phyloP scores from a whole-genome alignment of 177 flowering plant species.

The Telopea speciosissima region DNA sequence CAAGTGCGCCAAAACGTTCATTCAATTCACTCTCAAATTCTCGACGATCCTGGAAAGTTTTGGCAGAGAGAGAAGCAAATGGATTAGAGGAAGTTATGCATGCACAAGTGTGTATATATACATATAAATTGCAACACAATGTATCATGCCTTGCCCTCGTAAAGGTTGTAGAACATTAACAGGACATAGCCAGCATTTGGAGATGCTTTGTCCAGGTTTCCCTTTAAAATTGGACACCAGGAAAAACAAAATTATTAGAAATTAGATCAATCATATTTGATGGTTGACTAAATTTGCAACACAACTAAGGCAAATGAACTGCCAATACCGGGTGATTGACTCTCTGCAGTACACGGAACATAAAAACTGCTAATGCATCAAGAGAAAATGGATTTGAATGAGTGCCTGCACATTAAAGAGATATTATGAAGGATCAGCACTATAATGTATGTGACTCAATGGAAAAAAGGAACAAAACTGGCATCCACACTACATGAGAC shows the following conservation, averaged over 20 bases:
- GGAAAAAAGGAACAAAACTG: not conserved
- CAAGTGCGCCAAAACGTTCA: constrained; percentile 81
- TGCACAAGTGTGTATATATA: not conserved
- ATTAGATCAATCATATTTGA: not conserved
- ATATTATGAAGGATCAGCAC: not conserved
- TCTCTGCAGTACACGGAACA: constrained; percentile 84
- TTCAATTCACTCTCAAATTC: constrained; percentile 75
- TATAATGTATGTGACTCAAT: not conserved
- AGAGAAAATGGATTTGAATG: constrained; percentile 88
- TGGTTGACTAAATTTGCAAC: not conserved
- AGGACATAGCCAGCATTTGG: constrained; percentile 94
- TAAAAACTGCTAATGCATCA: constrained; percentile 87
- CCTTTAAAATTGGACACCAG: constrained; percentile 36
- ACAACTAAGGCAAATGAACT: not conserved
- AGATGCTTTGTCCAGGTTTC: constrained; percentile 85
- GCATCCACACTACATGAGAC: not conserved
- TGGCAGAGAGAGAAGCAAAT: not conserved
- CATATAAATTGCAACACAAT: constrained; percentile 2
- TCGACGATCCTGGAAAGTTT: constrained; percentile 50
- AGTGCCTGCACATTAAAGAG: constrained; percentile 52
- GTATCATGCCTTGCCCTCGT: constrained; percentile 76
- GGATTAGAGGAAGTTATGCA: not conserved
- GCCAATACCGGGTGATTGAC: constrained; percentile 89
- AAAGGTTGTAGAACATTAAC: constrained; percentile 92
- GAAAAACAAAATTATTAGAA: not conserved